These are phyloP conservation scores for Tulasnella sp. DNA, from an alignment of 768 basidiomycete species.

Conservation along the genomic window DNA sequence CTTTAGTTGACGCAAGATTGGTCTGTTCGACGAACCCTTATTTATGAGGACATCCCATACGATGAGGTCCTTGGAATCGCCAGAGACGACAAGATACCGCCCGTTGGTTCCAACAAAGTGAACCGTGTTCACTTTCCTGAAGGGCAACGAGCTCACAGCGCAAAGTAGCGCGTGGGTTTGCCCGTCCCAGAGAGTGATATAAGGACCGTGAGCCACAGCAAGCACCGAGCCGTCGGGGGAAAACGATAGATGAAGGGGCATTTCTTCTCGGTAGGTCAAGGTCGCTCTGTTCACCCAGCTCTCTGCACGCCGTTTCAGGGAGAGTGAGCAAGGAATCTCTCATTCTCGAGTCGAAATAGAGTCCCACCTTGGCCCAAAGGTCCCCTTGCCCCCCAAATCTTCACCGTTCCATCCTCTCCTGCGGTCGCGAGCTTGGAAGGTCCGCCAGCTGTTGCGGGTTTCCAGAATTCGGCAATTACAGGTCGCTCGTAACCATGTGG, in stretches of 20 bases:
- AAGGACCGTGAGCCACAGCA: constrained; percentile 57
- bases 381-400: constrained; percentile 63
- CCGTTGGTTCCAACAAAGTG: constrained; percentile 32
- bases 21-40: constrained; percentile 42
- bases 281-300: constrained; percentile 78
- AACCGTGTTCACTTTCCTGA: constrained; percentile 39
- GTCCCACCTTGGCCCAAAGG: constrained; percentile 37
- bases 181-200: constrained; percentile 69
- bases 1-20: background rate
- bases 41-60: constrained; percentile 67
- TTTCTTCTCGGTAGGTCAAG: constrained; percentile 57
- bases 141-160: constrained; percentile 45
- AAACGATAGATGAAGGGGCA: constrained; percentile 63
- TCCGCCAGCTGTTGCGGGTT: constrained; percentile 10
- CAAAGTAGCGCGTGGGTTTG: constrained; percentile 50
- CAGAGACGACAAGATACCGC: constrained; percentile 57
- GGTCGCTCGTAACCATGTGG: constrained; percentile 67
- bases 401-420: constrained; percentile 66
- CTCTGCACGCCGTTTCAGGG: constrained; percentile 34
- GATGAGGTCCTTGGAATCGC: constrained; percentile 40
- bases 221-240: constrained; percentile 82
- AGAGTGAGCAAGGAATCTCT: background rate
- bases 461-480: constrained; percentile 54
- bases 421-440: constrained; percentile 56
- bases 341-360: background rate